phyloP scores from a whole-genome alignment of 345 rosid genomes.

The Crucihimalaya himalaica region DNA sequence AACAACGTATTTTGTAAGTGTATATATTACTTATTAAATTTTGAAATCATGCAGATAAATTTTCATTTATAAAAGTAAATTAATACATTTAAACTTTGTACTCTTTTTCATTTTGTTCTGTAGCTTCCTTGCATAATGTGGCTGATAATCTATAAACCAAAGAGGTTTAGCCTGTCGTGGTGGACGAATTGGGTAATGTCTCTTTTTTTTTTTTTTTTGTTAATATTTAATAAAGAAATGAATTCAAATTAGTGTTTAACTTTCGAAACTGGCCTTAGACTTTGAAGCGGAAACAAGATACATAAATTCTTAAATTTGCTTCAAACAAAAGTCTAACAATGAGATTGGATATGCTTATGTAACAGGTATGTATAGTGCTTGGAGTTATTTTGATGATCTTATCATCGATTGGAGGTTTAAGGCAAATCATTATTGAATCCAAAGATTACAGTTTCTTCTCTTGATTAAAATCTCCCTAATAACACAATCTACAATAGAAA shows the following conservation, averaged over 20 bases:
- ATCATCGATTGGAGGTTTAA: conserved; percentile 81
- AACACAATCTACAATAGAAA: background rate
- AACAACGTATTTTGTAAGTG: conserved; percentile 71
- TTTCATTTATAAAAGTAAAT: background rate
- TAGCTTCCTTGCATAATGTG: conserved; percentile 84
- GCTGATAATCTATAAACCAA: conserved; percentile 66
- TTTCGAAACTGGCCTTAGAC: background rate
- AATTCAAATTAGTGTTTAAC: background rate
- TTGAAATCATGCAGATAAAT: background rate
- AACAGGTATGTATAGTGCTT: conserved; percentile 70
- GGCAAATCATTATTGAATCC: conserved; percentile 63
- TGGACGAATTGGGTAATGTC: conserved; percentile 59
- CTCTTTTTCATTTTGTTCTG: background rate
- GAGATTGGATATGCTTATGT: background rate
- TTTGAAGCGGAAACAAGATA: background rate
- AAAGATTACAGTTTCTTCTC: conserved; percentile 59
- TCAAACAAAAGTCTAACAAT: background rate
- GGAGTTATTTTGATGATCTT: conserved; percentile 70
- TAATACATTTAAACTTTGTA: background rate
- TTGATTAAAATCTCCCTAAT: conserved; percentile 13
- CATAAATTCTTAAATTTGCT: background rate
- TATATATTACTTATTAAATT: background rate
- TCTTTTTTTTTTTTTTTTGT: background rate
- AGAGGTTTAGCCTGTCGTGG: conserved; percentile 67
- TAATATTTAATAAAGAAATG: background rate